Conservation (phyloP, 495 filamentous ascomycete species). For the Aspergillus incahuasiensis region DNA sequence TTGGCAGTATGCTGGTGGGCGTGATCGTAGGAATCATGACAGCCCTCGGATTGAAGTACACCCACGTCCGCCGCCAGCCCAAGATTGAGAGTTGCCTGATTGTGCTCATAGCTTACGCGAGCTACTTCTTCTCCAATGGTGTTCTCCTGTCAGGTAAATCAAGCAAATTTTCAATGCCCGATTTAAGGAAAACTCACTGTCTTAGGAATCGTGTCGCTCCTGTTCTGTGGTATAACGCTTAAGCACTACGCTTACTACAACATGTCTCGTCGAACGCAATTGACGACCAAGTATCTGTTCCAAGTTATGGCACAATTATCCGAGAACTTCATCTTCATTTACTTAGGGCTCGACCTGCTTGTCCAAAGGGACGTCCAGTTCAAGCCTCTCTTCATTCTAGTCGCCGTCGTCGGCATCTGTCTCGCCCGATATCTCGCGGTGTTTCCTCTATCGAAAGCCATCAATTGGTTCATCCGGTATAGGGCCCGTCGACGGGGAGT, state of each 20-base stretch:
- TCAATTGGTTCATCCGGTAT: conserved; percentile 93
- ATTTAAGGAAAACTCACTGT: conserved; percentile 7
- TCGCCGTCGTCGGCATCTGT: conserved; percentile 88
- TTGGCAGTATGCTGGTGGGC: conserved; percentile 86
- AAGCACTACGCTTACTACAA: conserved; percentile 99
- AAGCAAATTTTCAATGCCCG: not conserved
- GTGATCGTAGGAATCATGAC: conserved; percentile 80
- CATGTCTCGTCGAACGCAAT: conserved; percentile 95
- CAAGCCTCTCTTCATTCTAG: conserved; percentile 92
- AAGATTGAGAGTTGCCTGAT: conserved; percentile 96
- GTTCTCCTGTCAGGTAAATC: conserved; percentile 85
- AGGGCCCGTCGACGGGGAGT: conserved; percentile 73
- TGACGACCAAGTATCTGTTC: conserved; percentile 98
- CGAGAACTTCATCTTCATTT: conserved; percentile 99
- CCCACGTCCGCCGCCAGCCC: conserved; percentile 82
- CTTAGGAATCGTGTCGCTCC: conserved; percentile 87
- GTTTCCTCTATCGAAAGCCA: conserved; percentile 82
- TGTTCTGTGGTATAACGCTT: conserved; percentile 96
- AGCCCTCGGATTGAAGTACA: conserved; percentile 86
- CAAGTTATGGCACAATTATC: conserved; percentile 90
- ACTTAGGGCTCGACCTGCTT: conserved; percentile 89
- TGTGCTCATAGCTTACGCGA: conserved; percentile 89
- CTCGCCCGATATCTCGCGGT: conserved; percentile 87
- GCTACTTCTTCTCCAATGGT: conserved; percentile 95
- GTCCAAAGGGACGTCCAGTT: conserved; percentile 83